Evolutionary conservation across 2,329 filamentous ascomycete genomes (phyloP).

Genomic region (Fusarium anguioides): DNA sequence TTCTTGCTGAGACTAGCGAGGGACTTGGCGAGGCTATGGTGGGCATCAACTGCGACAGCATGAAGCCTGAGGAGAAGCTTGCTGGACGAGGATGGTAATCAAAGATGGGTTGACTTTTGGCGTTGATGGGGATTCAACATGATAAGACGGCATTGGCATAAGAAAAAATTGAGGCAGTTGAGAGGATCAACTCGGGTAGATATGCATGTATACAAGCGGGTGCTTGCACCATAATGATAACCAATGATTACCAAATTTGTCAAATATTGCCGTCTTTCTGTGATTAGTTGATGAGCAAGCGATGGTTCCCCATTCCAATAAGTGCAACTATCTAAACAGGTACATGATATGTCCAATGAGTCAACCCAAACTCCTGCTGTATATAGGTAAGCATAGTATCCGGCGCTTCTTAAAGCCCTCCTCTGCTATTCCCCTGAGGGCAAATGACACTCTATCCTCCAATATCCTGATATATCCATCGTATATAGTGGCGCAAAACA

Average conservation of each 20-base stretch:
- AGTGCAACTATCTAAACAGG: not conserved
- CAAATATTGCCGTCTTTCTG: no score
- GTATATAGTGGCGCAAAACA: not conserved
- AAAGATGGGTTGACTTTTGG: constrained; percentile 6
- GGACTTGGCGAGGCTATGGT: constrained; percentile 98
- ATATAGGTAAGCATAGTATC: not conserved
- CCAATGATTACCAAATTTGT: no score
- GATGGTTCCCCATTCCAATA: not conserved
- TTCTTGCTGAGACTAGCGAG: constrained; percentile 86
- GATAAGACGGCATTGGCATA: not conserved
- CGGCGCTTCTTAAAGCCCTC: not conserved
- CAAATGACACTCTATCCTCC: not conserved
- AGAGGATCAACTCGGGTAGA: constrained; percentile 9
- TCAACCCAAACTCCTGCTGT: not conserved
- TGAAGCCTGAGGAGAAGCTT: constrained; percentile 84
- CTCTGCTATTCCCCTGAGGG: not conserved
- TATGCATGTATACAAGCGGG: constrained; percentile 28
- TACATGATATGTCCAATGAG: not conserved
- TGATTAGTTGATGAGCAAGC: not conserved
- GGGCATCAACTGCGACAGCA: constrained; percentile 85
- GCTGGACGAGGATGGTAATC: constrained; percentile 84
- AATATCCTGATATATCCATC: not conserved
- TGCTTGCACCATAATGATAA: constrained; percentile 30
- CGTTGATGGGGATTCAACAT: constrained; percentile 32
- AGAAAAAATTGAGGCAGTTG: not conserved